Conservation (phyloP, 305 asterid species). For the Ilex paraguariensis region DNA sequence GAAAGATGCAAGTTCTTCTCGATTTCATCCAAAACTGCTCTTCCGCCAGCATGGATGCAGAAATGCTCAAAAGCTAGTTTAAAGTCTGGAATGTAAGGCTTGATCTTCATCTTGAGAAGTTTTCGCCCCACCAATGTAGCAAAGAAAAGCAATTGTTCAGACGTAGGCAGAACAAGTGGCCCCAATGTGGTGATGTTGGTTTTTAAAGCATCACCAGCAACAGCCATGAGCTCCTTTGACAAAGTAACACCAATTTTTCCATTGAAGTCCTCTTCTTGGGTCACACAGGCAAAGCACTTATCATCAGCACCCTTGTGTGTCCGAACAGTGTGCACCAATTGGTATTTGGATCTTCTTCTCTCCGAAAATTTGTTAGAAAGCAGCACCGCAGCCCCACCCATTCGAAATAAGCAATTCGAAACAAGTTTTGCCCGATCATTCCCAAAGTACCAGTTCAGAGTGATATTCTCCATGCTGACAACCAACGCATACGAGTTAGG, state of each 20-base stretch:
- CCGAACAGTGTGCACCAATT: background rate
- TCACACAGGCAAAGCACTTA: background rate
- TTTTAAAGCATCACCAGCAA: too few relatives aligned
- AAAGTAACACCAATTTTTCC: background rate
- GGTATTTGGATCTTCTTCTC: background rate
- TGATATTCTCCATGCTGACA: background rate
- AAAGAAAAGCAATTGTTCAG: too few relatives aligned
- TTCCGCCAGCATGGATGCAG: too few relatives aligned
- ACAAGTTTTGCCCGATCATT: background rate
- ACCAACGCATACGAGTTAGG: constrained; percentile 1
- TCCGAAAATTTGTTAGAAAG: background rate
- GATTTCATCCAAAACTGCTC: too few relatives aligned
- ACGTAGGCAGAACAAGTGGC: too few relatives aligned
- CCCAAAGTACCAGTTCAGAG: background rate
- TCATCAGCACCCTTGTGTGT: background rate
- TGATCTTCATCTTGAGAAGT: too few relatives aligned
- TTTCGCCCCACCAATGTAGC: too few relatives aligned
- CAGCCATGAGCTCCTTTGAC: background rate
- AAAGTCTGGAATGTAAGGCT: too few relatives aligned
- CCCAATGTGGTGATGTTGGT: too few relatives aligned
- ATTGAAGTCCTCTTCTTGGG: background rate
- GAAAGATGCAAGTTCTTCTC: too few relatives aligned
- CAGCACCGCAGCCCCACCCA: background rate
- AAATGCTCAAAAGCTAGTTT: too few relatives aligned
- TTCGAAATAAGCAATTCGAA: background rate